Base-by-base conservation (phyloP, 2,329 filamentous ascomycete species). In the Onygena corvina region DNA sequence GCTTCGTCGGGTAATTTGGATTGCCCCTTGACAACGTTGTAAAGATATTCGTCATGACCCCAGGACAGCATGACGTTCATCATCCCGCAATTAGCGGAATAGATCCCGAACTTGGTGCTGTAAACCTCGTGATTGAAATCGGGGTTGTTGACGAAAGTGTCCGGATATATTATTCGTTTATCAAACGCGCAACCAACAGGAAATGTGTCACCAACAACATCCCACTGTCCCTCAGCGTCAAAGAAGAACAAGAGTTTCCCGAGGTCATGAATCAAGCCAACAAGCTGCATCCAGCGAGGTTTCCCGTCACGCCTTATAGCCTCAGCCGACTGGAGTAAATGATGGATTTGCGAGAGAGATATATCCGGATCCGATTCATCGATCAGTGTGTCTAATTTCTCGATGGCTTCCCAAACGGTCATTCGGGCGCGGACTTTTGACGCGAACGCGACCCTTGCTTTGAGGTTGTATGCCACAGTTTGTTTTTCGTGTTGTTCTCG, bases 311-410 rank as follows among this genome's bases (percentile, higher is more conserved):
- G 80, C 23, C 87, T 84, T 63, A 94, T 92, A n/a, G 87, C 88
- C 69, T 94, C 88, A 48, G 88, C 88, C 14, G 84, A 83, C 66
- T 94, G 88, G 14, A 94, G 77, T 29, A 94, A 76, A 67, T 94
- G 88, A 67, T 93, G 84, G 63, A 94, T 93, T 71, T 94, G 88
- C 21, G 80, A 84, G 53, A 94, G 80, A 46, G 78, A 80, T 38
- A 88, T 94, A 70, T 94, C 87, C 1, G 88, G 88, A 69, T 94
- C 88, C 14, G 83, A 88, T 68, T 93, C 85, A 69, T 94, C 88
- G 65, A 94, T 85, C 47, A 94, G 76, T 0, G 84, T 88, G 75
- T 94, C 86, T 61, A 94, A 82, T 68, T 87, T 90, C 76, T 93
- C 85, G 70, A 94, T 92, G 21, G 88, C 88, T 65, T 93, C 75